phyloP scores from a whole-genome alignment of 192 early-diverging fungal genomes.

The Pilaira anomala region DNA sequence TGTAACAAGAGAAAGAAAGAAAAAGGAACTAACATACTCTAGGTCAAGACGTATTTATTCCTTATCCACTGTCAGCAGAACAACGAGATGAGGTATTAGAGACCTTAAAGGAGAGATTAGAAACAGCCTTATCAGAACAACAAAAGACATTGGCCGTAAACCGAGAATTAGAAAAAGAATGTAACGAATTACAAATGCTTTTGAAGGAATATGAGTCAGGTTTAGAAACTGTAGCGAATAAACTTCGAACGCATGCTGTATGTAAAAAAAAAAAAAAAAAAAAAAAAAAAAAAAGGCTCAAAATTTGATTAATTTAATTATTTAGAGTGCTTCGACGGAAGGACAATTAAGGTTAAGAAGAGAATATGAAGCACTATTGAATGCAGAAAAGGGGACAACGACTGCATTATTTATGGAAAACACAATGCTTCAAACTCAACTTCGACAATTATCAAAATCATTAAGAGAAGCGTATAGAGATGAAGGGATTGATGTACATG shows the following conservation, averaged over 20 bases:
- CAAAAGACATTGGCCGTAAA: conserved; percentile 7
- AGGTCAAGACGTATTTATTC: not conserved
- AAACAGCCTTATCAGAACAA: not conserved
- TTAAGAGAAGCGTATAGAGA: conserved; percentile 3
- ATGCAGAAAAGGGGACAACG: conserved; percentile 34
- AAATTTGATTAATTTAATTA: not conserved
- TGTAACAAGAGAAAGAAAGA: too few species aligned
- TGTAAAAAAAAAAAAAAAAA: too few species aligned
- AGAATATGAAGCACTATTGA: conserved; percentile 36
- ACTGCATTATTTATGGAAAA: conserved; percentile 29
- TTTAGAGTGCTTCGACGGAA: conserved; percentile 23
- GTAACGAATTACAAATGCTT: conserved; percentile 16
- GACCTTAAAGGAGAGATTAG: conserved; percentile 3
- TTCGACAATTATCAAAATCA: conserved; percentile 11
- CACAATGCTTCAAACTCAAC: conserved; percentile 22
- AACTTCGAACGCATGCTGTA: conserved; percentile 23
- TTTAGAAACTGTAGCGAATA: conserved; percentile 21
- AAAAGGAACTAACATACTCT: not conserved
- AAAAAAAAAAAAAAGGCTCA: too few species aligned
- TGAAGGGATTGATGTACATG: not conserved
- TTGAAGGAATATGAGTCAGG: conserved; percentile 31
- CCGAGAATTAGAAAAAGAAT: conserved; percentile 22
- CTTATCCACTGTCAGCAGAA: not conserved
- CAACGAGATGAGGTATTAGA: conserved; percentile 18
- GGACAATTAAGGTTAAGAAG: conserved; percentile 23